Percentiles rank a stretch among this genome's conserved stretches.
Evolutionary conservation across 345 rosid genomes (phyloP).

Genomic region (Xanthoceras sorbifolium): DNA sequence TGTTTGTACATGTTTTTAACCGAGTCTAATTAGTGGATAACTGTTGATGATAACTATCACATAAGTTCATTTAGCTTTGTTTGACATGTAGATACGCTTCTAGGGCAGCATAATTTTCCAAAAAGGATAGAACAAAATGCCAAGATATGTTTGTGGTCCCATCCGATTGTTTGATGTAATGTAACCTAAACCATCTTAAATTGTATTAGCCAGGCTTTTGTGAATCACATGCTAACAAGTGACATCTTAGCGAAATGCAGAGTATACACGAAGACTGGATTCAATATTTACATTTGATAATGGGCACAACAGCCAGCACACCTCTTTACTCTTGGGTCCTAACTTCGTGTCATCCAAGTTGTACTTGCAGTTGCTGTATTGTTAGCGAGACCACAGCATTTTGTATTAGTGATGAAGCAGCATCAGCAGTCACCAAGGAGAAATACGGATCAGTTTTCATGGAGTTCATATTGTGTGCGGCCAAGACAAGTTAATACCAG

Average conservation of each 20-base stretch:
- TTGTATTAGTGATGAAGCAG: neutral
- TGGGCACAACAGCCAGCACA: constrained; percentile 32
- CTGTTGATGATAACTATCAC: neutral
- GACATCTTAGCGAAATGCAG: no score
- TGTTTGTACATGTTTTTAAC: no score
- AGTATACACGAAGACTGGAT: neutral
- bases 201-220: no score
- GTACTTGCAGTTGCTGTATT: constrained; percentile 32
- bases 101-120: no score
- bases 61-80: no score
- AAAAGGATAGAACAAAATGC: no score
- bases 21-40: no score
- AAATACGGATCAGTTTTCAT: constrained; percentile 27
- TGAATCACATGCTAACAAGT: no score
- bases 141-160: constrained; percentile 10
- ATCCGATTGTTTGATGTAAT: no score
- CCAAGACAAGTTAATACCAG: constrained; percentile 12
- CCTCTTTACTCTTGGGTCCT: constrained; percentile 16
- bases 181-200: no score
- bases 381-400: constrained; percentile 26
- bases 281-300: constrained; percentile 11
- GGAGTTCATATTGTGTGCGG: constrained; percentile 41
- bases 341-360: constrained; percentile 25
- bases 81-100: no score
- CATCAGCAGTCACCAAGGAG: constrained; percentile 28